Evolutionary conservation across 192 early-diverging fungal genomes (phyloP), one percentile per base, ranked within the genome.

Genomic region (Phycomyces nitens): DNA sequence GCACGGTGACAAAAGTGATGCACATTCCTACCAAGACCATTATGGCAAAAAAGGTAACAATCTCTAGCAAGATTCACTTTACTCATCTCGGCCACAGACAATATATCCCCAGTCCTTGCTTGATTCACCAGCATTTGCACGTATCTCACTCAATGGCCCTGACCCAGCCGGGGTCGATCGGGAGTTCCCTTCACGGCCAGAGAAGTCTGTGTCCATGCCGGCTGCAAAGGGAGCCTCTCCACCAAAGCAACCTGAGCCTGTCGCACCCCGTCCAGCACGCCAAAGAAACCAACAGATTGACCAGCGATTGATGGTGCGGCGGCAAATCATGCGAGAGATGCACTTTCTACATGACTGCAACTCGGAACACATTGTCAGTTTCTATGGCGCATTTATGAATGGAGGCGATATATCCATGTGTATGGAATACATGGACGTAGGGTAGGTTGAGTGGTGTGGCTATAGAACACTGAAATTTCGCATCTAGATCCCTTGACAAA

Each of bases 401-500:
- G 81, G 81, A 34, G 86, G 85, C 49, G 88, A 89, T 73, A 86
- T 99, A 57, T 92, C 88, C 40, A 92, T 97, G 65, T 96, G 94
- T 79, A 91, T 99, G 89, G 96, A 97, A 81, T 96, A 86, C 73
- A 95, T 97, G 93, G 89, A 94, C 68, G 77, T 91, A 23, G 86
- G 92, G 75, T 84, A 81, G 69, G 27, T 20, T 12, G 49, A 3
- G 10, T 34, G 15, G 41, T 49, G 12, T 51, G 7, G 3, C n/a
- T 29, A 0, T 24, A 16, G 27, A 27, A 52, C 23, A 40, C 22
- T 47, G 29, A 47, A 6, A 52, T 20, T 1, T 5, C 18, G 18
- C 2, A 51, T 9, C 12, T 65, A 81, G 79, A 18, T 91, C 95
- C 21, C 82, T 98, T 39, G 95, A 98, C 64, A 72, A 82, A 23